Base-by-base conservation (phyloP, 257 asterid species). In the Solanum lignicaule region DNA sequence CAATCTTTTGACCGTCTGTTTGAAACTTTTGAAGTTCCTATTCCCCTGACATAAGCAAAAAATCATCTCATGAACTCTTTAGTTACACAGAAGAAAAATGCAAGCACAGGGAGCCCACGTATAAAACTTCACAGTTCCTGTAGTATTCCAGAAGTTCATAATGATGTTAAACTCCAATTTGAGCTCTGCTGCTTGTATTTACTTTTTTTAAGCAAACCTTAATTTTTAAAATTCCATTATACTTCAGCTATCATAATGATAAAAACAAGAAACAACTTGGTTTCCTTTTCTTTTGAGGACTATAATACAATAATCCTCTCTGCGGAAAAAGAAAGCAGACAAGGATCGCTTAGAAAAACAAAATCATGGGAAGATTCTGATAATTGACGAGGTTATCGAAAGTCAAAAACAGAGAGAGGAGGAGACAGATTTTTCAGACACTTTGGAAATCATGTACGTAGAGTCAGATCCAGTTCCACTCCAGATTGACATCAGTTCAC, bases 1-100 rank as follows among this genome's bases (percentile, higher is more conserved):
- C 91, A 97, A 91, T 91, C 98, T 93, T 92, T 94, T 96, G 88
- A 96, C 95, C 6, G 98, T 92, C 95, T 95, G 99, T 94, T 97
- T 97, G 90, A 95, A 92, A 92, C 96, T 97, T 92, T 91, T 97
- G 85, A 93, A 39, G 87, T 86, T 95, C 89, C 94, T 93, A 87
- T 93, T 89, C 36, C 92, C 98, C 99, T 97, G 91, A 62, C 86
- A 90, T 86, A 62, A 73, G 31, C 87, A 68, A 1, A 16, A 46
- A 72, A 86, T 46, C 85, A 82, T 29, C 41, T 48, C 27, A 33
- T 46, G 9, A 18, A 27, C 65, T 79, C 84, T 79, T n/a, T 16
- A 79, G 66, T 29, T 27, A n/a, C 12, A 71, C 52, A 36, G 32
- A 43, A 86, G 83, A 71, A 68, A 60, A 62, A 48, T 14, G 32